phyloP scores from a whole-genome alignment of 2,329 filamentous ascomycete species.

The Fusarium falciforme region DNA sequence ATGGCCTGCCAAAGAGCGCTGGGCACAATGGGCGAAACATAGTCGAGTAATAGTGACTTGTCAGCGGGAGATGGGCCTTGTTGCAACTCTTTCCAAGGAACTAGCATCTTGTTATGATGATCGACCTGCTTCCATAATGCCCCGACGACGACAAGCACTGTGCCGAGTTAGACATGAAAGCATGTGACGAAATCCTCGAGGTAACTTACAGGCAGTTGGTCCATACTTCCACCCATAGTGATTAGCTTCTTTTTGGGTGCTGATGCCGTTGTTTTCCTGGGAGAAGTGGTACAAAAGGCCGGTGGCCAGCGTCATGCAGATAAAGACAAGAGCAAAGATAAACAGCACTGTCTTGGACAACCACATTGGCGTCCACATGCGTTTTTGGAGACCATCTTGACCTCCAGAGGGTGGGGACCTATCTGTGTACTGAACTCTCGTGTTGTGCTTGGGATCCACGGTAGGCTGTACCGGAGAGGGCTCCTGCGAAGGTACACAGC shows the following conservation, averaged over 20 bases:
- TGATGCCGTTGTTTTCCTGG: conserved; percentile 29
- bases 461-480: neutral
- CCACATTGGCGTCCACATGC: conserved; percentile 38
- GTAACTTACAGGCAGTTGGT: conserved; percentile 35
- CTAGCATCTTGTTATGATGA: conserved; percentile 40
- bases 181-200: neutral
- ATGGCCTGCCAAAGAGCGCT: conserved; percentile 38
- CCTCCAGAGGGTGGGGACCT: neutral
- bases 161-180: neutral
- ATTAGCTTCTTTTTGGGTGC: conserved; percentile 29
- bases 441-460: conserved; percentile 8
- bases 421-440: neutral
- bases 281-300: conserved; percentile 38
- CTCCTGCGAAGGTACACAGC: neutral
- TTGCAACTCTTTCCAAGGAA: conserved; percentile 45
- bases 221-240: conserved; percentile 41
- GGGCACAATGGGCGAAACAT: conserved; percentile 43
- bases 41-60: conserved; percentile 46
- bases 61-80: conserved; percentile 22
- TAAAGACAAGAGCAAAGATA: conserved; percentile 31
- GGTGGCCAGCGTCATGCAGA: conserved; percentile 34
- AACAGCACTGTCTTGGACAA: conserved; percentile 31
- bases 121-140: conserved; percentile 49
- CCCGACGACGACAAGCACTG: conserved; percentile 41
- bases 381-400: conserved; percentile 13